These are phyloP conservation scores for Chaetomiaceae sp. DNA, from an alignment of 2,329 filamentous ascomycete species.

Conservation along the genomic window DNA sequence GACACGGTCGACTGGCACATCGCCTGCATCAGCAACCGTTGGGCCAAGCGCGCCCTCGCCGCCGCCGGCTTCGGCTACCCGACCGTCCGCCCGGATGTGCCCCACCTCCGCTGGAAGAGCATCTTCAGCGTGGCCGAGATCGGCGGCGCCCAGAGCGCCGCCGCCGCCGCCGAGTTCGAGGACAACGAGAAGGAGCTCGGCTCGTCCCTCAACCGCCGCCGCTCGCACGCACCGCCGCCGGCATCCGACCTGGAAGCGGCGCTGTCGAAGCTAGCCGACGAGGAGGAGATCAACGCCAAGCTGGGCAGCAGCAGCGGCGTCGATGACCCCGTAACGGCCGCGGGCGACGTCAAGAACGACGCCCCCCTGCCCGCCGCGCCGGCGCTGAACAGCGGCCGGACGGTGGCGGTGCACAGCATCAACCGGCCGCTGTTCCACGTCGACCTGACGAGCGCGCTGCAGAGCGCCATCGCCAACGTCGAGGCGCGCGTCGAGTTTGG, in stretches of 20 bases:
- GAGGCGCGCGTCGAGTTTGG: constrained; percentile 42
- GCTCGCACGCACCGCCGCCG: neutral
- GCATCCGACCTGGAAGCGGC: constrained; percentile 13
- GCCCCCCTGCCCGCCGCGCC: constrained; percentile 15
- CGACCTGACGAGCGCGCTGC: constrained; percentile 81
- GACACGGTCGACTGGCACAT: constrained; percentile 92
- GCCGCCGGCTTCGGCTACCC: constrained; percentile 87
- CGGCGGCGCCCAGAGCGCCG: constrained; percentile 63
- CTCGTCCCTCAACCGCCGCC: constrained; percentile 7
- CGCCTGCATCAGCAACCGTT: constrained; percentile 86
- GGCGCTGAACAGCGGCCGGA: constrained; percentile 26
- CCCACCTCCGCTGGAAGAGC: constrained; percentile 76
- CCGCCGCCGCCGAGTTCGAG: constrained; percentile 59
- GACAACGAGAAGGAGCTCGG: constrained; percentile 50
- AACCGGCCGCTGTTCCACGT: constrained; percentile 92
- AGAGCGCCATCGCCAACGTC: constrained; percentile 79
- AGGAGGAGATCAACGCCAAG: too few species aligned
- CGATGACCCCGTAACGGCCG: constrained; percentile 1
- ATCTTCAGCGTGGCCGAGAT: constrained; percentile 92
- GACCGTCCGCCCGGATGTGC: constrained; percentile 45
- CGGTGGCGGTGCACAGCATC: constrained; percentile 72
- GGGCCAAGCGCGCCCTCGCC: constrained; percentile 87
- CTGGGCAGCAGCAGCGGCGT: neutral
- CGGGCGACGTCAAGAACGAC: neutral
- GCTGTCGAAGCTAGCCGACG: neutral